These are phyloP conservation scores for Lachancea fermentati DNA, from an alignment of 805 yeast species.

Conservation along the genomic window DNA sequence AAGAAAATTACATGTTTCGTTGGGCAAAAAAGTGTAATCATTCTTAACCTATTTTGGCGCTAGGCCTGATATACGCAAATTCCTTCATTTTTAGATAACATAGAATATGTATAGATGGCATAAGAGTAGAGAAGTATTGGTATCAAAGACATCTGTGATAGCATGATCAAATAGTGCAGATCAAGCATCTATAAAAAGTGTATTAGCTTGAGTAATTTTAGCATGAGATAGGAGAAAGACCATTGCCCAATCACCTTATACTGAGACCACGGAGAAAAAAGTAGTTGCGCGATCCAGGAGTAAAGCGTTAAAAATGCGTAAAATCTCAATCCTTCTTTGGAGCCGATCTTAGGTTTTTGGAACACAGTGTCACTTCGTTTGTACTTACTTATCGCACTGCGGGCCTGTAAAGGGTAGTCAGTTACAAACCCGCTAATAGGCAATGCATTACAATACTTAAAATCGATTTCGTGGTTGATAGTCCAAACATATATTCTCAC, in stretches of 20 bases:
- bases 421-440: constrained; percentile 31
- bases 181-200: constrained; percentile 17
- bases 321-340: constrained; percentile 25
- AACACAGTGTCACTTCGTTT: constrained; percentile 1
- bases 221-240: constrained; percentile 21
- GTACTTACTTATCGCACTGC: constrained; percentile 11
- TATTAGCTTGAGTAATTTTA: constrained; percentile 14
- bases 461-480: constrained; percentile 35
- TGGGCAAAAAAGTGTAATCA: too few relatives aligned
- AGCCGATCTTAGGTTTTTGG: constrained; percentile 1
- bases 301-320: constrained; percentile 17
- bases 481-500: constrained; percentile 49
- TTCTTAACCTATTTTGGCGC: too few relatives aligned
- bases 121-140: too few relatives aligned
- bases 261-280: constrained; percentile 25
- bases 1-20: too few relatives aligned
- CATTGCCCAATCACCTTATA: constrained; percentile 16
- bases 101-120: too few relatives aligned
- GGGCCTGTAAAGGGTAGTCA: constrained; percentile 26
- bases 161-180: too few relatives aligned
- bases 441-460: constrained; percentile 24
- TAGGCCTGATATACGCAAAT: too few relatives aligned
- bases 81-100: too few relatives aligned
- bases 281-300: constrained; percentile 14
- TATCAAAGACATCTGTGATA: too few relatives aligned